Percentiles rank a stretch among this genome's conserved stretches.
Conservation (phyloP, 345 rosid species). For the Corchorus capsularis region DNA sequence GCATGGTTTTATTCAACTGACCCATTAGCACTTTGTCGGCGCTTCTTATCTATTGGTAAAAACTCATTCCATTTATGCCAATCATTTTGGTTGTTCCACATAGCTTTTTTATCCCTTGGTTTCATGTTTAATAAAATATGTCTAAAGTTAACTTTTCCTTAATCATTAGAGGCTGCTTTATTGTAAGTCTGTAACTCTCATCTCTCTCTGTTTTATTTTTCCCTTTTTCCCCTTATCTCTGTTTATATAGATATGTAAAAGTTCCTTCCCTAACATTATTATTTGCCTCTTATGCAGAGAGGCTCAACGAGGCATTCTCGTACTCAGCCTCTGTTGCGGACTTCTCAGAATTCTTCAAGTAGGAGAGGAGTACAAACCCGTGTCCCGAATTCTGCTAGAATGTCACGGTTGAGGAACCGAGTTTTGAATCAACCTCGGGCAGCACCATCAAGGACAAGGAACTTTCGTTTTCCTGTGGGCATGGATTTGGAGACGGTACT, state of each 20-base stretch:
- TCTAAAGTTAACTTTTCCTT: background rate
- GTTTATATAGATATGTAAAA: background rate
- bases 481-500: constrained; percentile 83
- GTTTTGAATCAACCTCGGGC: constrained; percentile 43
- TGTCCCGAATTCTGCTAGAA: constrained; percentile 45
- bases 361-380: constrained; percentile 51
- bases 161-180: background rate
- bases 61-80: background rate
- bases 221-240: background rate
- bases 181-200: background rate
- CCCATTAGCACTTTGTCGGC: too few relatives aligned
- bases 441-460: constrained; percentile 41
- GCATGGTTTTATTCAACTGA: background rate
- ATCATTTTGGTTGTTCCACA: background rate
- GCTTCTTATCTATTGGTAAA: background rate
- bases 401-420: constrained; percentile 51
- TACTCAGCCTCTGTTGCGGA: constrained; percentile 42
- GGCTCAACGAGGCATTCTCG: constrained; percentile 35
- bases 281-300: constrained; percentile 37
- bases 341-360: constrained; percentile 42
- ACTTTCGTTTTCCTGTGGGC: constrained; percentile 60
- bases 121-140: background rate
- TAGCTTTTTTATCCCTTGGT: background rate
- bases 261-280: constrained; percentile 5
- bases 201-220: background rate